Evolutionary conservation across 495 filamentous ascomycete genomes (phyloP), one percentile per base, ranked within the genome.

Genomic region (Podospora fimiseda): DNA sequence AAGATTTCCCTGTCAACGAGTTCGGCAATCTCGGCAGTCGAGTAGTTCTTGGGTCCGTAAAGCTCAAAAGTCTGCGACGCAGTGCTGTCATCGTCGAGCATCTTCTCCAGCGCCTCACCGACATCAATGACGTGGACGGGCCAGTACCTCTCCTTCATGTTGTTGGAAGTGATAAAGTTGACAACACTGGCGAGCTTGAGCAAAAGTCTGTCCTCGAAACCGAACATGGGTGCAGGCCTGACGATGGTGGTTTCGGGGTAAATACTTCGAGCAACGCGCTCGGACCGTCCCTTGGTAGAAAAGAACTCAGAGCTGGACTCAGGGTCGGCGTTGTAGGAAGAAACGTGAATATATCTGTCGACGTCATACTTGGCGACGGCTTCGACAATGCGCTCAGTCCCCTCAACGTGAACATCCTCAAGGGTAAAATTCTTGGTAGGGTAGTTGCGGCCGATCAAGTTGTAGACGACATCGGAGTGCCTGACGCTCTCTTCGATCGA

Each of bases 241-340:
- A 99, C 93, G 63, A 99, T 94, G 46, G 94, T 99, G 16, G 93
- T 95, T 71, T 99, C 93, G 11, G 93, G 94, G 76, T 91, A 99
- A 69, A 99, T 95, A 52, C 78, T 80, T 52, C 92, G 85, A 38
- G 80, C 92, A 16, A 92, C 81, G 63, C 86, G 76, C 73, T 99
- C 93, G 56, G 85, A 89, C 64, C 77, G 81, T 40, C 74, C 90
- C 85, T 98, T 98, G 57, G 91, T 95, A 20, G 85, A 74, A 66
- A 84, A 96, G 79, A 85, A 97, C 62, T 91, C 84, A 24, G 89
- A 91, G 2, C 84, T 73, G 27, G 90, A 96, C 54, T 87, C 75
- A 23, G 79, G 79, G 67, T 89, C 76, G 45, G 90, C 94, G 65
- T 93, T 96, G 77, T 91, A 90, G 36, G 89, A 94, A 36, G 94